These are phyloP conservation scores for Fusarium sp. DNA, from an alignment of 2,329 filamentous ascomycete genomes.

Conservation along the genomic window DNA sequence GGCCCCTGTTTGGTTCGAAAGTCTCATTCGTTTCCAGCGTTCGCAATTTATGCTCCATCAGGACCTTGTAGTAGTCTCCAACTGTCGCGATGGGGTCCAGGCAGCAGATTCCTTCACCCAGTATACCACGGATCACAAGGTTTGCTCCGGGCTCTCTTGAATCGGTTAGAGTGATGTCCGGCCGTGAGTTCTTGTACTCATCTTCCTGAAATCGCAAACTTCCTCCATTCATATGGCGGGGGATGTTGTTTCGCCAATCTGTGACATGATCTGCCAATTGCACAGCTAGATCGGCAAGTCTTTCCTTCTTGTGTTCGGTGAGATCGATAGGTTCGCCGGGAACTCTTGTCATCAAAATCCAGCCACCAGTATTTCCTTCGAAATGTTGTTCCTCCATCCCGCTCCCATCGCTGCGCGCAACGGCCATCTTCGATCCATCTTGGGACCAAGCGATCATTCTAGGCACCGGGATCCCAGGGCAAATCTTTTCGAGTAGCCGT, in stretches of 20 bases:
- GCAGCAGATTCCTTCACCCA: background rate
- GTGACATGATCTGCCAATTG: conserved; percentile 10
- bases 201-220: background rate
- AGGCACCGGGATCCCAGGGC: background rate
- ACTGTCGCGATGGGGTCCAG: accelerated
- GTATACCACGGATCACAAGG: background rate
- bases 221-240: background rate
- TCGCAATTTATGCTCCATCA: background rate
- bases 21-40: background rate
- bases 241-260: background rate
- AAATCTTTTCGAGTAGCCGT: background rate
- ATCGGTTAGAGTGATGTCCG: background rate
- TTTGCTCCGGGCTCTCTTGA: accelerated
- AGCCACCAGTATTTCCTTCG: background rate
- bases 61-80: background rate
- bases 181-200: background rate
- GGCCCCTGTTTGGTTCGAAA: background rate
- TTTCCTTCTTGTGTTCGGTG: background rate
- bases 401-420: accelerated
- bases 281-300: background rate
- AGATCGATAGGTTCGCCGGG: background rate
- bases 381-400: background rate
- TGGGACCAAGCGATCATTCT: conserved; percentile 12
- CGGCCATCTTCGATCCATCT: background rate
- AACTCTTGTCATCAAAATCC: conserved; percentile 13